phyloP scores from a whole-genome alignment of 805 yeast species.

The Suhomyces vadensis region DNA sequence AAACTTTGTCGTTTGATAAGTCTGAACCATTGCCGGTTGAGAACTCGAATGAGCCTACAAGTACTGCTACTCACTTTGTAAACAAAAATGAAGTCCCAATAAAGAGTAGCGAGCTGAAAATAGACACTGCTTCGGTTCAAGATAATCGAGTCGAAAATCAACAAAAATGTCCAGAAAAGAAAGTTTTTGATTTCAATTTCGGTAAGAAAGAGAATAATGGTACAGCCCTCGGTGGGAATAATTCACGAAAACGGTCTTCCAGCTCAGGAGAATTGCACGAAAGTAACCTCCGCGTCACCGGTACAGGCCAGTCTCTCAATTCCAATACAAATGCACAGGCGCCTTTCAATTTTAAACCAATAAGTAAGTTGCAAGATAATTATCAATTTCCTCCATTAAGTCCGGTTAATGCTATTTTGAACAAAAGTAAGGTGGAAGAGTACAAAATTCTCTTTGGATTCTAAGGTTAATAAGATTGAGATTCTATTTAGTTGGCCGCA shows the following conservation, averaged over 20 bases:
- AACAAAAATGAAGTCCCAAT: neutral
- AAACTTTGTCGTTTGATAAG: conserved; percentile 36
- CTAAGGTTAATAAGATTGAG: conserved; percentile 13
- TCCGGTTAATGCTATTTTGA: conserved; percentile 19
- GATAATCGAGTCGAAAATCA: too few relatives aligned
- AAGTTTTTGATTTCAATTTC: conserved; percentile 7
- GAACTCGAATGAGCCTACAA: neutral
- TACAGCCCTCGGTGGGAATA: neutral
- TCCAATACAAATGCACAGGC: too few relatives aligned
- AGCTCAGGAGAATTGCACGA: too few relatives aligned
- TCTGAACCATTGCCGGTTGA: conserved; percentile 25
- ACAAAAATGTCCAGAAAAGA: conserved; percentile 5
- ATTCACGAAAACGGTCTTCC: too few relatives aligned
- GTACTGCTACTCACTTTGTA: neutral
- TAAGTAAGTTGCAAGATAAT: neutral
- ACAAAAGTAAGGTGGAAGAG: conserved; percentile 26
- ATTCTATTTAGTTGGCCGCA: too few relatives aligned
- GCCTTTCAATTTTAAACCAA: neutral
- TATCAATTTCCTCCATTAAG: conserved; percentile 27
- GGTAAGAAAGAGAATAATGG: neutral
- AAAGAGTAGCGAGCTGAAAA: neutral
- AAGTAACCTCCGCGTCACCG: too few relatives aligned
- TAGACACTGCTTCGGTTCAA: neutral
- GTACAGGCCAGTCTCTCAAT: too few relatives aligned
- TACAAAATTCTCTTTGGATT: conserved; percentile 30